phyloP scores from a whole-genome alignment of 2,329 filamentous ascomycete genomes.

The Colletotrichum sidae region DNA sequence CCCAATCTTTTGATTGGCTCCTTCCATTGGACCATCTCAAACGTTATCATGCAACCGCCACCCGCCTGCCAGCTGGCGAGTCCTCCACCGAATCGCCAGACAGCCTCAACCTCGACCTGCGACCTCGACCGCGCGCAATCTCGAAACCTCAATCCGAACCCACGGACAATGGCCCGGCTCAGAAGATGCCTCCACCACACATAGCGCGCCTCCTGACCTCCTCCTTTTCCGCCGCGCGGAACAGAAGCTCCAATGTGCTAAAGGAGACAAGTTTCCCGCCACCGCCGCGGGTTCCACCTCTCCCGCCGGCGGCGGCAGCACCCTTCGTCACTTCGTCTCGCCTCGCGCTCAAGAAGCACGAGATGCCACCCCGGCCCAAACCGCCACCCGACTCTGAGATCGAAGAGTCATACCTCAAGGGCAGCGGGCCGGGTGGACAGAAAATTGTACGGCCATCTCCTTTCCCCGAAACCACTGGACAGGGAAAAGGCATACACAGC shows the following conservation, averaged over 20 bases:
- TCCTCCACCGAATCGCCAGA: background rate
- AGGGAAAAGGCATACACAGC: slow-evolving; percentile 8
- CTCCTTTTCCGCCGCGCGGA: slow-evolving; percentile 2
- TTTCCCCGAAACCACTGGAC: slow-evolving; percentile 2
- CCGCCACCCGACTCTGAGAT: slow-evolving; percentile 83
- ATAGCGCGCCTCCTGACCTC: slow-evolving; percentile 3
- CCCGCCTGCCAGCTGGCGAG: background rate
- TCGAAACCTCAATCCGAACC: slow-evolving; percentile 24
- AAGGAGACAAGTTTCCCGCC: background rate
- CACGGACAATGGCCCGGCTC: slow-evolving; percentile 34
- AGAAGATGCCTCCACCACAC: slow-evolving; percentile 28
- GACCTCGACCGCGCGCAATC: slow-evolving; percentile 1
- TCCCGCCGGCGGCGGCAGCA: background rate
- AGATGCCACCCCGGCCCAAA: slow-evolving; percentile 79
- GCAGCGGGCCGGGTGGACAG: slow-evolving; percentile 92
- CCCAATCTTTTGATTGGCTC: no score
- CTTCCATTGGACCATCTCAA: no score
- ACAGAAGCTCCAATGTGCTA: slow-evolving; percentile 15
- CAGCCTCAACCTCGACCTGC: slow-evolving; percentile 1
- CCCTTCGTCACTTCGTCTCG: slow-evolving; percentile 42
- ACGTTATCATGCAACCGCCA: background rate
- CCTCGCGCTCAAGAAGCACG: slow-evolving; percentile 55
- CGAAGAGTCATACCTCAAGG: slow-evolving; percentile 87
- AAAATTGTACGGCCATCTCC: slow-evolving; percentile 76
- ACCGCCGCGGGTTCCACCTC: background rate